phyloP scores from a whole-genome alignment of 805 yeast genomes.

The Wickerhamiella domercqiae region DNA sequence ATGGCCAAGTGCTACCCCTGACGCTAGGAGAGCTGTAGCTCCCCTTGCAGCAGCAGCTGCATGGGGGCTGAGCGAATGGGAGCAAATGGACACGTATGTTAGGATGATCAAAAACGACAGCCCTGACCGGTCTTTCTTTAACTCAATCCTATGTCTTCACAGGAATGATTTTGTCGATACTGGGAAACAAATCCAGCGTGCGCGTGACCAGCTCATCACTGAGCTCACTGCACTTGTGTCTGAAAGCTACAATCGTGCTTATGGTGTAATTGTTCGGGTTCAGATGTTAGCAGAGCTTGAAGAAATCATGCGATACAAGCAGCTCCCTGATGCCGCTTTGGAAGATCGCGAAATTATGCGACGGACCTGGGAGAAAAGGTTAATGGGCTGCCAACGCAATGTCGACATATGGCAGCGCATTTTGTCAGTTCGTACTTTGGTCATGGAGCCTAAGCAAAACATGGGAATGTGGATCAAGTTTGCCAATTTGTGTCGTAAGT shows the following conservation, averaged over 20 bases:
- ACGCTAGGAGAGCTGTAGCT: constrained; percentile 69
- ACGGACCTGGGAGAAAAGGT: constrained; percentile 84
- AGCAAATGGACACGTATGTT: constrained; percentile 81
- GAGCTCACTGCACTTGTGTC: constrained; percentile 89
- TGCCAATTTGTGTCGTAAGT: constrained; percentile 88
- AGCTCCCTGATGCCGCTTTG: constrained; percentile 68
- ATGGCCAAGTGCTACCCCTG: constrained; percentile 64
- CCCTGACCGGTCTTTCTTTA: constrained; percentile 89
- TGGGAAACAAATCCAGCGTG: constrained; percentile 56
- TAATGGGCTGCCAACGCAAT: constrained; percentile 87
- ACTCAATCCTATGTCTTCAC: constrained; percentile 76
- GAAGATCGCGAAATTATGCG: constrained; percentile 56
- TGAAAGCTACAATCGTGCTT: constrained; percentile 92
- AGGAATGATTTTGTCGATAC: constrained; percentile 77
- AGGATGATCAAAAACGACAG: constrained; percentile 81
- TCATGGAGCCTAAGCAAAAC: constrained; percentile 87
- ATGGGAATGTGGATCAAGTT: constrained; percentile 97
- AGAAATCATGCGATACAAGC: constrained; percentile 81
- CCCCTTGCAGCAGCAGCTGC: constrained; percentile 98
- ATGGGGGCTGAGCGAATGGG: constrained; percentile 98
- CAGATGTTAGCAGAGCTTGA: constrained; percentile 96
- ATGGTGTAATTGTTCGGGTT: constrained; percentile 88
- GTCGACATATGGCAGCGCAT: constrained; percentile 99
- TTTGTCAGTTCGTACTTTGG: constrained; percentile 82
- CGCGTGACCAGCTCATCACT: constrained; percentile 79